Conservation (phyloP, 2,329 filamentous ascomycete genomes). For the Claviceps lovelessii region DNA sequence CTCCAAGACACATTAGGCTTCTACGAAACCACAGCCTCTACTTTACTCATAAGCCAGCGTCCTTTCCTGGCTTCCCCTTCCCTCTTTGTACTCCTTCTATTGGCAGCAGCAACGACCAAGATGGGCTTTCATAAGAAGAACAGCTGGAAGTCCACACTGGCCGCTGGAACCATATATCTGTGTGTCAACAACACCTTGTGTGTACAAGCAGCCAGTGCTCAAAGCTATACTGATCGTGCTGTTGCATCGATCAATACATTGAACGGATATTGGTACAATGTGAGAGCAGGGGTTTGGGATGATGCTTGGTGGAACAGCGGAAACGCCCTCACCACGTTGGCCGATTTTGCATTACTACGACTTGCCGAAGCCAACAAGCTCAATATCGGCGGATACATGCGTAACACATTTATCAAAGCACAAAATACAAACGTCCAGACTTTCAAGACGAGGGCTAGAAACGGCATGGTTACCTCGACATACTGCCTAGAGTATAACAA, state of each 20-base stretch:
- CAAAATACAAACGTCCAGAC: constrained; percentile 25
- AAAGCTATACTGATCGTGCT: constrained; percentile 20
- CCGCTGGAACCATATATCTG: constrained; percentile 2
- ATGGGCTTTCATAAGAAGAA: neutral
- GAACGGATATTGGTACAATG: constrained; percentile 46
- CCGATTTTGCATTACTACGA: constrained; percentile 33
- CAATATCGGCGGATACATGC: constrained; percentile 25
- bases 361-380: constrained; percentile 20
- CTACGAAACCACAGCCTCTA: neutral
- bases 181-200: neutral
- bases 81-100: neutral
- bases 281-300: constrained; percentile 46
- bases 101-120: neutral
- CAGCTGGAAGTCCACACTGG: neutral
- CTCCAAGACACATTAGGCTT: neutral
- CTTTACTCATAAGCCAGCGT: too few relatives aligned
- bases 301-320: constrained; percentile 61
- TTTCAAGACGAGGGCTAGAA: constrained; percentile 22
- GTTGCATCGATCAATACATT: constrained; percentile 27
- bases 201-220: constrained; percentile 7
- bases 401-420: constrained; percentile 31
- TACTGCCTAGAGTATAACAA: constrained; percentile 20
- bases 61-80: neutral
- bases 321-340: constrained; percentile 49
- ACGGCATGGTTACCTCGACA: constrained; percentile 23